Base-by-base conservation (phyloP, 2,329 filamentous ascomycete genomes). In the Pseudocercospora crystallina region DNA sequence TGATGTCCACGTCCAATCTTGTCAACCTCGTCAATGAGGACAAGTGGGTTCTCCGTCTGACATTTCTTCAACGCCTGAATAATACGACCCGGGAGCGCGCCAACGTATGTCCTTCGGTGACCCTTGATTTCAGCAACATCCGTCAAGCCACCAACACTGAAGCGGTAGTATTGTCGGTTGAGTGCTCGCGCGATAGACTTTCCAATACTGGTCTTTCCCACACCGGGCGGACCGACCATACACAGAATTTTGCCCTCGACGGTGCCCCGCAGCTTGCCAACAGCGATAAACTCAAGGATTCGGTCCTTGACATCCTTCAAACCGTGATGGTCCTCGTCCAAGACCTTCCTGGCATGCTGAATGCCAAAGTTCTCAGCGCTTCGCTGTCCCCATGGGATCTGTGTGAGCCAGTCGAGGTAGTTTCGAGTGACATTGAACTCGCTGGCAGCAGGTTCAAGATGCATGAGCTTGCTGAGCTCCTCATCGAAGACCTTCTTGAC, bases 121-220 rank as follows among this genome's bases (percentile, higher is more conserved):
- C 94, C 94, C 76, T 99, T 99, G 78, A 99, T 97, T 70, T 99
- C 94, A 13, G 94, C 94, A 57, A 99, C 95, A 72, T 99, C 94
- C 3, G 92, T 95, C 60, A 99, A 80, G 62, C 94, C 94, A 67
- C 94, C 94, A 8, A 99, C 94, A 66, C 91, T 96, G 79, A 99
- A 99, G 61, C 94, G 84, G 76, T 99, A 99, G 76, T 99, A 99
- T 67, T 99, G 86, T 52, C 95, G 81, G 73, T 96, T 96, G 51
- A 99, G 76, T 26, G 94, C 95, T 48, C 92, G 83, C 12, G 94
- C 94, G 63, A 99, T 96, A 0, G 91, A 97, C 71, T 99, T 99
- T 68, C 94, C 94, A 61, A 99, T 99, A 71, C 91, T 96, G 2
- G 94, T 99, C 78, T 99, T 99, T 64, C 94, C 94, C 20, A 99